Evolutionary conservation across 306 rosid genomes (phyloP).

Genomic region (Inga oerstediana): DNA sequence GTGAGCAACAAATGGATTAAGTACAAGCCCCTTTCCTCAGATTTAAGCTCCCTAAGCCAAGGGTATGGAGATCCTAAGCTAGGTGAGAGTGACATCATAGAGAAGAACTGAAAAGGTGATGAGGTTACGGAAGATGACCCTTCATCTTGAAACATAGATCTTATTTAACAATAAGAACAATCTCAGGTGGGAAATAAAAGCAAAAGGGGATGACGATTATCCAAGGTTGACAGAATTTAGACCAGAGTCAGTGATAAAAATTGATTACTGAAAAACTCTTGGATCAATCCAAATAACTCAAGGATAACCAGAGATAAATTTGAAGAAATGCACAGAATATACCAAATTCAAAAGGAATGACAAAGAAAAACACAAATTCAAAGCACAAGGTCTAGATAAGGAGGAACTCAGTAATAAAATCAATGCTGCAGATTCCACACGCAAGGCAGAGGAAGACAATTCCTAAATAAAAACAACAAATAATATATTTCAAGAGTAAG

Average conservation of each 20-base stretch:
- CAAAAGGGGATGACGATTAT: constrained; percentile 11
- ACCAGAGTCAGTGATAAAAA: constrained; percentile 9
- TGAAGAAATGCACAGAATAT: constrained; percentile 4
- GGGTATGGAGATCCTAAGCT: constrained; percentile 71
- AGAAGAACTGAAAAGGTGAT: constrained; percentile 61
- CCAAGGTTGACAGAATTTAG: constrained; percentile 3
- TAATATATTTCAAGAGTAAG: constrained; percentile 30
- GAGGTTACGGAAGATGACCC: constrained; percentile 70
- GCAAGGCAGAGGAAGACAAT: constrained; percentile 27
- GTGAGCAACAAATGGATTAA: constrained; percentile 76
- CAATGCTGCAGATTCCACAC: constrained; percentile 26
- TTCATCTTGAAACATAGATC: constrained; percentile 69
- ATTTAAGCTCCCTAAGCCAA: constrained; percentile 73
- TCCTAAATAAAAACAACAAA: neutral
- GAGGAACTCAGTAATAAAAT: neutral
- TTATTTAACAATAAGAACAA: constrained; percentile 44
- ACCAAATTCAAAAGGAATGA: constrained; percentile 1
- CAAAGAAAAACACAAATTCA: constrained; percentile 20
- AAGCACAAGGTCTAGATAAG: constrained; percentile 19
- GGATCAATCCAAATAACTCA: constrained; percentile 8
- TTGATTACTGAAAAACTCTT: constrained; percentile 11
- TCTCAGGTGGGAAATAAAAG: constrained; percentile 32
- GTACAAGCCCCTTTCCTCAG: constrained; percentile 80
- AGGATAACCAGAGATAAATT: constrained; percentile 18
- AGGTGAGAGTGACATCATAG: constrained; percentile 72